These are phyloP conservation scores for Fennellomyces sp. DNA, from an alignment of 371 early-diverging fungal species.

Conservation along the genomic window DNA sequence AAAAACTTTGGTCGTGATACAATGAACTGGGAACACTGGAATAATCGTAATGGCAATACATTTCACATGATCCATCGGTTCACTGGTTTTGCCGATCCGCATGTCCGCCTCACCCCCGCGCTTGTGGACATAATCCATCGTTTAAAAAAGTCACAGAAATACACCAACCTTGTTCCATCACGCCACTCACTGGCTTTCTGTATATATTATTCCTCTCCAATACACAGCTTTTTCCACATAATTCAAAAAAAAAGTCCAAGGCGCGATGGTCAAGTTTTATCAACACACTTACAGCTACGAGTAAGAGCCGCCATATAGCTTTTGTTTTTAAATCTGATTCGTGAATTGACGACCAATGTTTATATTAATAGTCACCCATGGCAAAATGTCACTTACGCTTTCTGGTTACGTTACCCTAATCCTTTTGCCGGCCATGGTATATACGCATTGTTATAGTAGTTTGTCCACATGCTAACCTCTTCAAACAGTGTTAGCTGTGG, in stretches of 20 bases:
- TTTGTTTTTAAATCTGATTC: background rate
- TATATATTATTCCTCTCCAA: too few relatives aligned
- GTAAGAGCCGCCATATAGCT: constrained; percentile 39
- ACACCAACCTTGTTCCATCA: too few relatives aligned
- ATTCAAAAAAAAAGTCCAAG: background rate
- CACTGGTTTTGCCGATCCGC: too few relatives aligned
- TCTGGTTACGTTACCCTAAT: constrained; percentile 95
- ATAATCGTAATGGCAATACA: too few relatives aligned
- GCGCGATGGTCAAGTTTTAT: constrained; percentile 80
- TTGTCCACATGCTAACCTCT: background rate
- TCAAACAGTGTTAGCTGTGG: constrained; percentile 74
- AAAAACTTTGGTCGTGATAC: too few relatives aligned
- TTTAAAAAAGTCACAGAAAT: too few relatives aligned
- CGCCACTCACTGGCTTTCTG: too few relatives aligned
- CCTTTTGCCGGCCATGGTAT: constrained; percentile 94
- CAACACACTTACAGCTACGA: constrained; percentile 76
- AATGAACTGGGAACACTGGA: too few relatives aligned
- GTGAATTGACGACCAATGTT: background rate
- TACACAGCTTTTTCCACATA: too few relatives aligned
- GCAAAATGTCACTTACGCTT: constrained; percentile 86
- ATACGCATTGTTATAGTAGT: background rate
- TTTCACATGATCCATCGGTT: too few relatives aligned
- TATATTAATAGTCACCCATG: constrained; percentile 66
- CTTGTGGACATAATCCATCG: too few relatives aligned
- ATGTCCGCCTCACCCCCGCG: too few relatives aligned